Evolutionary conservation across 345 rosid genomes (phyloP).

Genomic region (Hibiscus mutabilis): DNA sequence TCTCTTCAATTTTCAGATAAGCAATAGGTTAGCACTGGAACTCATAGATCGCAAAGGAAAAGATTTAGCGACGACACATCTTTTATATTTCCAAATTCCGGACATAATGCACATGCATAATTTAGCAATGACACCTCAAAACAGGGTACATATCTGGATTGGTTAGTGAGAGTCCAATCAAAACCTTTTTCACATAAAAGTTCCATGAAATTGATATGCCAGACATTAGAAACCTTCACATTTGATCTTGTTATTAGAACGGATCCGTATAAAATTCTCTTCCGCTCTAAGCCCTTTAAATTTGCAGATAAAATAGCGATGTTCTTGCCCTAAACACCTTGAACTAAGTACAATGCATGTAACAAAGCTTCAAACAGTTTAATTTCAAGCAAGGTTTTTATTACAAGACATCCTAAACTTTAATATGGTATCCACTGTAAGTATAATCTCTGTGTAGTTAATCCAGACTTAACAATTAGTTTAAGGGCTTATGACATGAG

Average conservation of each 20-base stretch:
- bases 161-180: background rate
- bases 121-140: background rate
- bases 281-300: background rate
- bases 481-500: background rate
- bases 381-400: background rate
- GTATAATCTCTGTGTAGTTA: background rate
- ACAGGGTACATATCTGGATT: background rate
- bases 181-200: background rate
- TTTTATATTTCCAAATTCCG: background rate
- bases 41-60: background rate
- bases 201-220: background rate
- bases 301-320: too few relatives aligned
- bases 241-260: background rate
- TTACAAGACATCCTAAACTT: background rate
- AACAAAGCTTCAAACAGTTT: background rate
- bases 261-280: background rate
- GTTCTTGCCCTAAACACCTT: background rate
- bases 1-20: background rate
- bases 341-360: background rate
- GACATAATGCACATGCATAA: slow-evolving; percentile 3
- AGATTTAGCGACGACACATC: background rate
- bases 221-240: background rate
- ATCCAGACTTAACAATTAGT: background rate
- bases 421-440: background rate
- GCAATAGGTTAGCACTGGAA: background rate